These are phyloP conservation scores for Phytopythium cucurbitacearum DNA, from an alignment of 352 stramenopile species.

Conservation along the genomic window DNA sequence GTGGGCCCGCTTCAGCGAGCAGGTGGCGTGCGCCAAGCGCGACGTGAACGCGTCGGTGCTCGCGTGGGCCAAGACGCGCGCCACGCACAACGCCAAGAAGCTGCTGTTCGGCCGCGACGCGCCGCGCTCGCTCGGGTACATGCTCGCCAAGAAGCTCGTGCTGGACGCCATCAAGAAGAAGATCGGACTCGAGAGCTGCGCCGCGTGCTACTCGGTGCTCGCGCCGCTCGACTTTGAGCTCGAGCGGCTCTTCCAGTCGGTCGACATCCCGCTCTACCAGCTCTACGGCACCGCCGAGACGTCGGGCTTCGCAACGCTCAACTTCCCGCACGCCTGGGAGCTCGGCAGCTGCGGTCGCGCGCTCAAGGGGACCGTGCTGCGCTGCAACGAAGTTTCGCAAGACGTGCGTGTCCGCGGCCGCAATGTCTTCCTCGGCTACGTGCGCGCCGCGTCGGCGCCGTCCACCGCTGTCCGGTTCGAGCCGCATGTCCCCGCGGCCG, in stretches of 20 bases:
- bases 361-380: constrained; percentile 48
- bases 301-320: constrained; percentile 64
- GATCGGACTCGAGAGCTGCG: constrained; percentile 69
- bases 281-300: constrained; percentile 65
- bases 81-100: constrained; percentile 78
- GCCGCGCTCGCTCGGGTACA: constrained; percentile 65
- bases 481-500: constrained; percentile 14
- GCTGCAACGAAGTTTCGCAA: constrained; percentile 57
- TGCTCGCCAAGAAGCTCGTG: constrained; percentile 75
- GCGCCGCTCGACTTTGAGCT: constrained; percentile 78
- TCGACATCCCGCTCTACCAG: constrained; percentile 81
- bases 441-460: constrained; percentile 13
- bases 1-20: constrained; percentile 59
- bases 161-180: constrained; percentile 79
- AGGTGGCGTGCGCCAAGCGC: constrained; percentile 73
- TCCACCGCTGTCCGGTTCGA: constrained; percentile 7
- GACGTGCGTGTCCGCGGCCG: constrained; percentile 60
- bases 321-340: constrained; percentile 70
- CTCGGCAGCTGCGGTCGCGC: constrained; percentile 64
- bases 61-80: constrained; percentile 73
- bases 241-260: constrained; percentile 77
- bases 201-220: constrained; percentile 70
- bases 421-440: constrained; percentile 74
- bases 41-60: constrained; percentile 69
- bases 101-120: constrained; percentile 50